Conservation (phyloP, 1,284 basidiomycete species). For the Tylopilus orsonianus region DNA sequence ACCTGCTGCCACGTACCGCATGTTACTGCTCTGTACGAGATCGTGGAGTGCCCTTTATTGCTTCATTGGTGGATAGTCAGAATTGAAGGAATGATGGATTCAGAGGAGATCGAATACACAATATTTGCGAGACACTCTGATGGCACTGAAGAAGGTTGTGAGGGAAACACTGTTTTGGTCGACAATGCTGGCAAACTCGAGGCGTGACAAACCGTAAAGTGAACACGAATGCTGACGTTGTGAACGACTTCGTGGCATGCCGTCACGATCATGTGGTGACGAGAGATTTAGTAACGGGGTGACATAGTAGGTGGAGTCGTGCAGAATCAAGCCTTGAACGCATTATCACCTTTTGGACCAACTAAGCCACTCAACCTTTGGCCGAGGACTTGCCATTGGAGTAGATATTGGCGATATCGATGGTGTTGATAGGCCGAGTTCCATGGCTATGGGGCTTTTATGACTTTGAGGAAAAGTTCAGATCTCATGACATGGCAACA, state of each 20-base stretch:
- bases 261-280: conserved; percentile 50
- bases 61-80: conserved; percentile 38
- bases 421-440: conserved; percentile 43
- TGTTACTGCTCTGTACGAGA: conserved; percentile 30
- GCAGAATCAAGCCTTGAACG: neutral
- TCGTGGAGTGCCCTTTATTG: conserved; percentile 49
- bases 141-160: conserved; percentile 43
- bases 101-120: conserved; percentile 48
- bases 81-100: conserved; percentile 44
- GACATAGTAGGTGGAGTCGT: neutral
- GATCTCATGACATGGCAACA: neutral
- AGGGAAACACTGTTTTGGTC: conserved; percentile 47
- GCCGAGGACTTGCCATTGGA: conserved; percentile 50
- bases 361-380: conserved; percentile 49
- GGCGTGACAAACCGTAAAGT: too few species aligned
- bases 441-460: conserved; percentile 52
- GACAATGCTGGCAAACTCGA: conserved; percentile 17
- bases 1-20: conserved; percentile 42
- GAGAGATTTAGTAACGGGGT: conserved; percentile 52
- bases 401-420: conserved; percentile 60
- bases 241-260: conserved; percentile 32
- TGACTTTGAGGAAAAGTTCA: conserved; percentile 38
- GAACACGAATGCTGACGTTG: conserved; percentile 10
- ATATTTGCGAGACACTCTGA: conserved; percentile 43
- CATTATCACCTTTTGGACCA: conserved; percentile 52